phyloP scores from a whole-genome alignment of 1,284 basidiomycete species.

The Trametes polyzona region DNA sequence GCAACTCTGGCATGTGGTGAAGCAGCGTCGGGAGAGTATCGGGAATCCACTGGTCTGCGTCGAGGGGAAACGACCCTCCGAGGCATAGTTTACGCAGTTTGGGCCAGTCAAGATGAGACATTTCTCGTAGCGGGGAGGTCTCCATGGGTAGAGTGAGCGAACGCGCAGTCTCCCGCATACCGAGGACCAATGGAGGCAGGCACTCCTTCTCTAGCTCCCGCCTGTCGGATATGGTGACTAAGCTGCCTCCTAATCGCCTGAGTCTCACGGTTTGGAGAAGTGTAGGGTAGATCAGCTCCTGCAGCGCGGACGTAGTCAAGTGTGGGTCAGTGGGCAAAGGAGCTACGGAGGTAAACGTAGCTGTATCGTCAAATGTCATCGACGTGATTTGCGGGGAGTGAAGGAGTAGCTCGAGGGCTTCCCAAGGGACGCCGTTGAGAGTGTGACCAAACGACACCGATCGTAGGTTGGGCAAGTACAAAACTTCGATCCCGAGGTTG shows the following conservation, averaged over 20 bases:
- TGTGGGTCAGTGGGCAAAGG: neutral
- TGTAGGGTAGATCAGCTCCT: neutral
- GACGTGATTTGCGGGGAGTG: neutral
- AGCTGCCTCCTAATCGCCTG: neutral
- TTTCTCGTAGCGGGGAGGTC: neutral
- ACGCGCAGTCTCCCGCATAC: neutral
- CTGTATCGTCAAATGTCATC: neutral
- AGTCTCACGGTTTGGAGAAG: neutral
- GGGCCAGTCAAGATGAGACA: neutral
- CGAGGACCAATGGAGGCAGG: neutral
- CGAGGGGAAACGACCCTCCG: neutral
- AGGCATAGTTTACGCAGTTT: neutral
- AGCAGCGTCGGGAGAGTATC: neutral
- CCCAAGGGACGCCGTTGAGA: neutral
- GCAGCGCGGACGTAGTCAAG: neutral
- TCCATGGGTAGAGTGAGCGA: neutral
- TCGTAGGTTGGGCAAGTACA: neutral
- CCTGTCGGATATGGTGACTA: neutral
- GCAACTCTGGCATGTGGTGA: neutral
- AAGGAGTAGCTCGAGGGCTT: neutral
- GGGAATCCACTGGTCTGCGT: neutral
- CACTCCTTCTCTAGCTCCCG: neutral
- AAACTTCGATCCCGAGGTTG: neutral
- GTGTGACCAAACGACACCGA: neutral
- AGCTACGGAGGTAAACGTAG: neutral